Percentiles rank a stretch among this genome's conserved stretches.
Evolutionary conservation across 352 stramenopile genomes (phyloP).

Genomic region (Phytophthora vignae): DNA sequence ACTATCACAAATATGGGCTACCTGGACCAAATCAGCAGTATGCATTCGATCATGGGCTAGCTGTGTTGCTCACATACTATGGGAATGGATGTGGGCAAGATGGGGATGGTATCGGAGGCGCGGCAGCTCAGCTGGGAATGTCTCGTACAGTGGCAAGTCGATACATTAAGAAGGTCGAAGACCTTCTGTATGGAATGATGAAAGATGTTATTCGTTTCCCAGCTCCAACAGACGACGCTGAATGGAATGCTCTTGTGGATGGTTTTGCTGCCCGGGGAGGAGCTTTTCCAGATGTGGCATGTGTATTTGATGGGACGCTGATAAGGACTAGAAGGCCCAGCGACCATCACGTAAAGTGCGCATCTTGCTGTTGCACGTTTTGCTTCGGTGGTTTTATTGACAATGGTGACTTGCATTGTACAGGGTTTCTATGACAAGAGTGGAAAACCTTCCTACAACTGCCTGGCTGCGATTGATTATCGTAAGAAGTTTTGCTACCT

Average conservation of each 20-base stretch:
- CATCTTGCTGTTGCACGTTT: neutral
- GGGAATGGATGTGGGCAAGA: constrained; percentile 3
- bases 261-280: constrained; percentile 5
- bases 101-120: neutral
- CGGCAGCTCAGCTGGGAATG: neutral
- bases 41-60: neutral
- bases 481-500: constrained; percentile 5
- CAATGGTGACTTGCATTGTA: neutral
- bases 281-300: constrained; percentile 8
- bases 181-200: constrained; percentile 16
- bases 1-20: neutral
- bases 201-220: constrained; percentile 11
- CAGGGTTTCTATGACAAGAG: constrained; percentile 16
- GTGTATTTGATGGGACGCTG: constrained; percentile 13
- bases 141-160: neutral
- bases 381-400: too few species aligned
- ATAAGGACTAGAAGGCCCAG: neutral
- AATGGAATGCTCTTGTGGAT: constrained; percentile 4
- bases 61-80: neutral
- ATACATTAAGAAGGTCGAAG: constrained; percentile 14
- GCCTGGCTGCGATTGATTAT: constrained; percentile 8
- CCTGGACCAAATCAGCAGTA: neutral
- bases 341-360: neutral
- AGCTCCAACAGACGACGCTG: neutral
- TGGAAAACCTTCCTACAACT: constrained; percentile 5